Evolutionary conservation across 768 basidiomycete species (phyloP).

Genomic region (Xerocomellus amylosporus): DNA sequence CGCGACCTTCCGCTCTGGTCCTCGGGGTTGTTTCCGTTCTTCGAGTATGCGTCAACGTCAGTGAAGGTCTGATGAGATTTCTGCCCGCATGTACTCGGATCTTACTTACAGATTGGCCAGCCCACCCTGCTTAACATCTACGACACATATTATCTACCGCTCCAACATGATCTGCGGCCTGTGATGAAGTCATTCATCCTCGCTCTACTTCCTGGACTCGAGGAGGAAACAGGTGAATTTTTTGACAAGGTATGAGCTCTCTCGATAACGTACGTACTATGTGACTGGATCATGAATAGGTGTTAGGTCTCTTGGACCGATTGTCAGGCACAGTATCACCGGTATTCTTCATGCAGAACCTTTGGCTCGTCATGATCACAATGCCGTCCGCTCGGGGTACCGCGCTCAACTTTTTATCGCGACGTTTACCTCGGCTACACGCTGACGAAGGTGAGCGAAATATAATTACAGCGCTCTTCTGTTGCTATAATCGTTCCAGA

Average conservation of each 20-base stretch:
- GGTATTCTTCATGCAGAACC: conserved; percentile 91
- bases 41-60: conserved; percentile 98
- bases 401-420: conserved; percentile 81
- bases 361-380: conserved; percentile 93
- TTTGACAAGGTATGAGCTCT: conserved; percentile 70
- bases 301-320: conserved; percentile 73
- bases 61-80: conserved; percentile 64
- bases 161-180: conserved; percentile 78
- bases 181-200: conserved; percentile 94
- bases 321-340: conserved; percentile 81
- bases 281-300: conserved; percentile 43
- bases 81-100: neutral
- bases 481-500: conserved; percentile 37
- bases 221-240: conserved; percentile 97
- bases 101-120: conserved; percentile 35
- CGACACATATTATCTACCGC: conserved; percentile 86
- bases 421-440: conserved; percentile 69
- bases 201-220: conserved; percentile 89
- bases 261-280: neutral
- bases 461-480: neutral
- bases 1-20: conserved; percentile 92
- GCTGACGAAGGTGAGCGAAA: conserved; percentile 60
- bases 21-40: conserved; percentile 95
- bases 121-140: conserved; percentile 89
- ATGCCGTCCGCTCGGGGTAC: conserved; percentile 82